A percentile compares a stretch with the other conserved stretches of the same genome.
Evolutionary conservation across 805 yeast species (phyloP).

Genomic region (Spathaspora hagerdaliae): DNA sequence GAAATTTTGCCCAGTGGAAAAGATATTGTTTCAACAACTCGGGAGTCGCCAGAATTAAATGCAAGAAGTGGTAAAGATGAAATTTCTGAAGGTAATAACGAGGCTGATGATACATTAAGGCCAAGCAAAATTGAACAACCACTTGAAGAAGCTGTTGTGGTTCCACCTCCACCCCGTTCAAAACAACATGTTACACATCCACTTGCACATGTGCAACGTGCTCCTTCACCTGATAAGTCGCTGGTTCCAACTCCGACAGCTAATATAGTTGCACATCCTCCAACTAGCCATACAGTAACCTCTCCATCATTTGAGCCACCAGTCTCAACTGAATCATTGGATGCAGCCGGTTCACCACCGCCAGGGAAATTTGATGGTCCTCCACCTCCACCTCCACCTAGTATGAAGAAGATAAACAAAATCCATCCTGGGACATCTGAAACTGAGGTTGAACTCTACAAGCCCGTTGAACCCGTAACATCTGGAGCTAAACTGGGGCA

Average conservation of each 20-base stretch:
- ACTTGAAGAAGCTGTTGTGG: background rate
- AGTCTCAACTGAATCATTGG: too few relatives aligned
- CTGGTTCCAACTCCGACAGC: too few relatives aligned
- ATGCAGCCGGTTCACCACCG: slow-evolving; percentile 2
- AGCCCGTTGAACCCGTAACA: too few relatives aligned
- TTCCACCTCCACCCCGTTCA: background rate
- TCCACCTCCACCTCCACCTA: background rate
- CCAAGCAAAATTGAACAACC: background rate
- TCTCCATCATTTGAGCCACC: too few relatives aligned
- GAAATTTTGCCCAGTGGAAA: too few relatives aligned
- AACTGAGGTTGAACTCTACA: too few relatives aligned
- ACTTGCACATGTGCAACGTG: background rate
- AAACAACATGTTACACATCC: background rate
- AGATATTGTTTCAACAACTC: slow-evolving; percentile 4
- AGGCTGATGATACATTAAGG: background rate
- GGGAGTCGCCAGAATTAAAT: slow-evolving; percentile 10
- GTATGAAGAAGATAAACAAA: too few relatives aligned
- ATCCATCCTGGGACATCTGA: too few relatives aligned
- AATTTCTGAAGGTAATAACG: background rate
- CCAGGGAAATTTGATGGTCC: background rate
- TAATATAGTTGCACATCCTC: too few relatives aligned
- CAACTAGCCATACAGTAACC: too few relatives aligned
- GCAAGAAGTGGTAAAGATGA: background rate
- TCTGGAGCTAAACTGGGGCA: too few relatives aligned
- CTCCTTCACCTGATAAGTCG: too few relatives aligned